Evolutionary conservation across 2,329 filamentous ascomycete genomes (phyloP), one percentile per base, ranked within the genome.

Genomic region (Fusarium pseudonygamai): DNA sequence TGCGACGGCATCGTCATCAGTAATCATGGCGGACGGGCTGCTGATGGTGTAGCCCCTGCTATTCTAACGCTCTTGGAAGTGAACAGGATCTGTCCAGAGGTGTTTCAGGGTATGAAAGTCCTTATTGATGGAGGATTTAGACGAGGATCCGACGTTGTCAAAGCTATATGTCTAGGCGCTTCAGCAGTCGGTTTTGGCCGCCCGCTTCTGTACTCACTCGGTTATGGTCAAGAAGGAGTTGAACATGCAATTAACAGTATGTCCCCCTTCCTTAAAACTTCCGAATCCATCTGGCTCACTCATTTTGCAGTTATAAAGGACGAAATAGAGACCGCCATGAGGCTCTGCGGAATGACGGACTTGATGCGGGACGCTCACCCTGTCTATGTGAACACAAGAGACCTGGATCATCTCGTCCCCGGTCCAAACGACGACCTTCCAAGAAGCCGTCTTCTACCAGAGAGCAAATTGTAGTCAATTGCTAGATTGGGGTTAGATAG

Each of bases 401-500:
- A 56, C 28, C 37, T 56, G 22, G 22, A 43, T 32, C 7, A 56
- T 20, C 12, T 56, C 3, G 28, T 43, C 18, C 28, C 53, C 5
- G 37, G 53, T 22, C 16, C 37, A 32, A 2, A 43, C 0, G 53
- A 43, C 13, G n/a, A 34, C 34, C 37, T 43, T 9, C 37, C 53
- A 22, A 43, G 22, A 6, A 56, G 16, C 12, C 28, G 22, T 9
- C 16, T 22, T 26, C 36, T 32, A 0, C 22, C 6, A 15, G 16
- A 34, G 12, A 43, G 53, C 2, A 56, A 43, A 20, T 26, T 56
- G 28, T 56, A 56, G 22, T 14, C 3, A 2, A 3, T 3, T 20
- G 9, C 8, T n/a, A 30, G 11, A 4, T 0, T 18, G 9, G 6
- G 2, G 1, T 8, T 14, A 32, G 22, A 43, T 6, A 42, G 15